Base-by-base conservation (phyloP, 78 protist genomes). In the Dictyostelium citrinum region DNA sequence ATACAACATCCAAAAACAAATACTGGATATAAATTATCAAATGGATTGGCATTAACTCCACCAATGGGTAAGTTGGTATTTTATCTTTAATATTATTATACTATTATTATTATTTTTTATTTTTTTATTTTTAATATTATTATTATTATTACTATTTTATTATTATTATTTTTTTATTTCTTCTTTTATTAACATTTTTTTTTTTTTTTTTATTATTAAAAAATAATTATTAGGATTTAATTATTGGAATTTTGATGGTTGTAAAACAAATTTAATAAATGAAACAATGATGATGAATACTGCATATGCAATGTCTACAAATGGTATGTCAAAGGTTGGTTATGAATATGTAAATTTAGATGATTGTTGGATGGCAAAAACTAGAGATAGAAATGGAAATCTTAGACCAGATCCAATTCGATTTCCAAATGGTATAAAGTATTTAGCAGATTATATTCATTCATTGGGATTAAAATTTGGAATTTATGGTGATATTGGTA, bases 381-480 rank as follows among this genome's bases (percentile, higher is more conserved):
- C 31, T 11, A 83, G 72, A 55, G 81, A 74, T 49, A 24, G 10
- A n/a, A 74, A 24, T 37, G 82, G 82, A 5, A 27, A 37, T n/a
- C 11, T 77, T 14, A 2, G 6, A 58, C 72, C 97, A 9, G 98
- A 97, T 83, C 55, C 98, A 29, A 78, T 33, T 24, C 5, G 72
- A n/a, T 97, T 97, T 80, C 97, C 98, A 43, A 20, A 27, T n/a
- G 98, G 98, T 33, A 97, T 97, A 37, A n/a, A 29, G 6, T 79
- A 76, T 35, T 88, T 97, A 27, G 94, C 96, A 27, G 90, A 88
- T 70, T 97, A 96, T 82, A 82, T 75, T 61, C 97, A 97, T 80
- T 35, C 97, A 17, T 33, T 77, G 8, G 98, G 98, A 11, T 80
- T 97, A 10, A 78, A 80, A 88, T 83, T 97, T 46, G 98, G 98